These are phyloP conservation scores for Sanguinoderma infundibulare DNA, from an alignment of 1,284 basidiomycete genomes.

Conservation along the genomic window DNA sequence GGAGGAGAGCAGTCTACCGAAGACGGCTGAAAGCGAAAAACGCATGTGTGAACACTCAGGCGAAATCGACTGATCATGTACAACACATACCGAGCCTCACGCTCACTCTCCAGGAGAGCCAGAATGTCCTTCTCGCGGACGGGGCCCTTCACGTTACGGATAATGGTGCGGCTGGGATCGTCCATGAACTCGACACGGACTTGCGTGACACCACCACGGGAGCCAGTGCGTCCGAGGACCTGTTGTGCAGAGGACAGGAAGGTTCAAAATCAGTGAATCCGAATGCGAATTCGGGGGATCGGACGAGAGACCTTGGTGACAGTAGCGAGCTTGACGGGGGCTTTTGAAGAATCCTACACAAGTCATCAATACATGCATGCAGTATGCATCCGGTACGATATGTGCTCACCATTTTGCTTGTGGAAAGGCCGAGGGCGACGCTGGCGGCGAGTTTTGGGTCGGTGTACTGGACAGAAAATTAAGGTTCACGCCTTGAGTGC, in stretches of 20 bases:
- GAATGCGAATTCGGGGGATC: background rate
- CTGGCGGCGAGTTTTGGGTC: slow-evolving; percentile 31
- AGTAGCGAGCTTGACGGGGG: slow-evolving; percentile 93
- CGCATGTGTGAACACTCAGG: slow-evolving; percentile 12
- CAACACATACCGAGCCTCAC: slow-evolving; percentile 93
- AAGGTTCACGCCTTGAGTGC: slow-evolving; percentile 30
- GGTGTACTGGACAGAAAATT: slow-evolving; percentile 34
- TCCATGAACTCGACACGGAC: slow-evolving; percentile 99
- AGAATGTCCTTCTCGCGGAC: slow-evolving; percentile 97
- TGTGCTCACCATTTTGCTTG: slow-evolving; percentile 31
- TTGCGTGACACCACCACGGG: slow-evolving; percentile 99
- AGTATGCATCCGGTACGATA: background rate
- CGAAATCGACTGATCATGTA: background rate
- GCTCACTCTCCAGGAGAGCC: slow-evolving; percentile 97
- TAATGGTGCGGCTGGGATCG: slow-evolving; percentile 94
- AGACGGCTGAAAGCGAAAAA: slow-evolving; percentile 40
- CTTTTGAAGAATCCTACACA: slow-evolving; percentile 80
- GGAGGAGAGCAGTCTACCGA: slow-evolving; percentile 37
- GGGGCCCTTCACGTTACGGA: slow-evolving; percentile 99
- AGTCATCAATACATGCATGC: slow-evolving; percentile 4
- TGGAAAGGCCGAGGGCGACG: slow-evolving; percentile 29
- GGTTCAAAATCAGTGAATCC: slow-evolving; percentile 8
- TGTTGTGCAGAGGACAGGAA: slow-evolving; percentile 37
- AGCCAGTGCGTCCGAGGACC: slow-evolving; percentile 99
- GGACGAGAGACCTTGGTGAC: slow-evolving; percentile 81